Evolutionary conservation across 805 yeast genomes (phyloP), one percentile per base, ranked within the genome.

Genomic region (Wickerhamiella alocasiicola): DNA sequence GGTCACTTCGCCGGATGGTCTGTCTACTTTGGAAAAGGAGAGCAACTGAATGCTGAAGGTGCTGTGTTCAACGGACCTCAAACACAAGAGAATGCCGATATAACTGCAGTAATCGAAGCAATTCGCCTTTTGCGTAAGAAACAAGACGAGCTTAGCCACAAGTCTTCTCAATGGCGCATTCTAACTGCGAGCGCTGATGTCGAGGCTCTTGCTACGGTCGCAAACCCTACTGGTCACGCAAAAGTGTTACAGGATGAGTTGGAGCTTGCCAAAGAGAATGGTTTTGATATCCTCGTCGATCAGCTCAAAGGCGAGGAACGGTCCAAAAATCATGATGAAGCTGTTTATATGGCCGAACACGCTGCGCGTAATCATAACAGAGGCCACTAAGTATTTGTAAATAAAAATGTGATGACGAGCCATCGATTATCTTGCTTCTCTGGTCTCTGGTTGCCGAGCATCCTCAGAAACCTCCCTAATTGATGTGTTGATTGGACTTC

Each of bases 1-100:
- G 24, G 28, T 12, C 32, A 36, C 5, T 17, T 13, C n/a, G 39
- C 39, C 15, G 39, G 28, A 9, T 36, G 39, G 39, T 18, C 39
- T 3, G 23, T 16, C 31, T 36, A 36, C 39, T 36, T 36, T 36
- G 39, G 39, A 6, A 28, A 36, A 17, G 39, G 39, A 20, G 39
- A 36, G 16, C 39, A 31, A 19, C 32, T 36, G 17, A 36, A 36
- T 20, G 20, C 27, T 21, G 39, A 31, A 9, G 39, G 39, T 13
- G 31, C 25, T 15, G 28, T 36, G 6, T 9, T n/a, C 15, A 23
- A 36, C 12, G 39, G 39, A 9, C 21, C 17, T 6, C 39, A 27
- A 21, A 29, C 25, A 20, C 31, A 36, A 20, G 33, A 36, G 4
- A 36, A 28, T 16, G 39, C 39, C 19, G 32, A 27, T 13, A 16